Conservation (phyloP, 371 early-diverging fungal genomes). For the Apophysomyces sp. region DNA sequence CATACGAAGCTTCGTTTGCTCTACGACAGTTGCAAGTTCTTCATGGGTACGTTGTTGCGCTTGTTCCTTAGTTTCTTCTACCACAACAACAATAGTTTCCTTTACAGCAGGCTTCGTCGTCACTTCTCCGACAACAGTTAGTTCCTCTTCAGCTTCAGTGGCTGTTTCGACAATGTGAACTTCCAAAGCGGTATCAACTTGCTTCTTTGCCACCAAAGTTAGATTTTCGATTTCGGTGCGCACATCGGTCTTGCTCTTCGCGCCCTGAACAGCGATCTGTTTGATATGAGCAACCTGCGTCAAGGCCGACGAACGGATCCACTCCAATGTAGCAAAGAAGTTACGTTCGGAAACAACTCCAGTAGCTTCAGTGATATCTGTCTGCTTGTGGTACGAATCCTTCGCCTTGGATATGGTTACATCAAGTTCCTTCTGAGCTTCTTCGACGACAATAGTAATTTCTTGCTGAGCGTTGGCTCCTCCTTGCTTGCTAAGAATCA, state of each 20-base stretch:
- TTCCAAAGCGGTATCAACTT: conserved; percentile 29
- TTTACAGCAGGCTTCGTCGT: background rate
- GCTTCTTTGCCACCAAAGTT: conserved; percentile 20
- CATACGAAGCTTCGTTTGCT: conserved; percentile 28
- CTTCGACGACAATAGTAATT: conserved; percentile 1
- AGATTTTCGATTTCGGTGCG: conserved; percentile 34
- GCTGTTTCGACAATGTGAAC: conserved; percentile 11
- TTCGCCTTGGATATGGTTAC: conserved; percentile 4
- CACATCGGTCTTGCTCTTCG: conserved; percentile 16
- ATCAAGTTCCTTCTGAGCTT: conserved; percentile 12
- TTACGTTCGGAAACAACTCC: conserved; percentile 5
- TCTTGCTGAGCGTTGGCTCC: conserved; percentile 4
- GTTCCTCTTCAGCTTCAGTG: background rate
- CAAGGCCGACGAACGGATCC: conserved; percentile 4
- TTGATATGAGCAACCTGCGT: conserved; percentile 6
- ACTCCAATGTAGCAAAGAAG: conserved; percentile 7
- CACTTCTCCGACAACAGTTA: background rate
- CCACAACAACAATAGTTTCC: conserved; percentile 7
- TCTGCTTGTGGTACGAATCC: background rate
- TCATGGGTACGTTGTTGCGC: conserved; percentile 24
- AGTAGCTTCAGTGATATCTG: background rate
- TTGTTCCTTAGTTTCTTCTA: conserved; percentile 32
- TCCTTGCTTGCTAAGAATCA: conserved; percentile 4
- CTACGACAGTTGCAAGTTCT: conserved; percentile 29
- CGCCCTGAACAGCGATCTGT: background rate